A percentile compares a stretch with the other conserved stretches of the same genome.
phyloP scores from a whole-genome alignment of 73 alveolate species.

The Symbiodinium natans region DNA sequence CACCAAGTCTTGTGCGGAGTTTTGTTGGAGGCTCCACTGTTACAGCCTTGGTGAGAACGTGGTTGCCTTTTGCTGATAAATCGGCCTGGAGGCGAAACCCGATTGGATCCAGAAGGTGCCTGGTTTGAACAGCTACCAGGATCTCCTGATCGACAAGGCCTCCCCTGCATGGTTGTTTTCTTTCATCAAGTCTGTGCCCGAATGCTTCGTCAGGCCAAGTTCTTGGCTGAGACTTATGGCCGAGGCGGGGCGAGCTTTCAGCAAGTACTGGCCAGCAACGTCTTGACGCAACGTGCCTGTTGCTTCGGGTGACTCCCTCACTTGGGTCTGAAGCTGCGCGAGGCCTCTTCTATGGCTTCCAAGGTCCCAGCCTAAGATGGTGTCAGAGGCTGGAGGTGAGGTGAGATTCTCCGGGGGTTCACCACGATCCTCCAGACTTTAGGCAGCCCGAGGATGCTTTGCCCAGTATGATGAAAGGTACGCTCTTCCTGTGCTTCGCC shows the following conservation, averaged over 20 bases:
- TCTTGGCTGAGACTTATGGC: slow-evolving; percentile 55
- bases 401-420: neutral
- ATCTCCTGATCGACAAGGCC: slow-evolving; percentile 47
- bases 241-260: neutral
- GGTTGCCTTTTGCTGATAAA: too few species aligned
- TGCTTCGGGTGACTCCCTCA: neutral
- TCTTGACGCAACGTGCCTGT: neutral
- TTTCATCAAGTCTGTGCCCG: neutral
- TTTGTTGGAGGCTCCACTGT: too few species aligned
- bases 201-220: slow-evolving; percentile 29
- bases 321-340: too few species aligned
- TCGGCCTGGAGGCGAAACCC: slow-evolving; percentile 68
- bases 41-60: too few species aligned
- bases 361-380: slow-evolving; percentile 6
- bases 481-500: slow-evolving; percentile 46
- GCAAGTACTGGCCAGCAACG: neutral
- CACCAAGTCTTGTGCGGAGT: too few species aligned
- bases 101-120: slow-evolving; percentile 87
- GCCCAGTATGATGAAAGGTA: neutral
- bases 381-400: neutral
- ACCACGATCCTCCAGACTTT: neutral
- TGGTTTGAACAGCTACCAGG: slow-evolving; percentile 69
- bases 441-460: neutral
- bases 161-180: neutral
- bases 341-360: slow-evolving; percentile 87